Base-by-base conservation (phyloP, 176 grass and related monocot genomes). In the Puccinellia tenuiflora region DNA sequence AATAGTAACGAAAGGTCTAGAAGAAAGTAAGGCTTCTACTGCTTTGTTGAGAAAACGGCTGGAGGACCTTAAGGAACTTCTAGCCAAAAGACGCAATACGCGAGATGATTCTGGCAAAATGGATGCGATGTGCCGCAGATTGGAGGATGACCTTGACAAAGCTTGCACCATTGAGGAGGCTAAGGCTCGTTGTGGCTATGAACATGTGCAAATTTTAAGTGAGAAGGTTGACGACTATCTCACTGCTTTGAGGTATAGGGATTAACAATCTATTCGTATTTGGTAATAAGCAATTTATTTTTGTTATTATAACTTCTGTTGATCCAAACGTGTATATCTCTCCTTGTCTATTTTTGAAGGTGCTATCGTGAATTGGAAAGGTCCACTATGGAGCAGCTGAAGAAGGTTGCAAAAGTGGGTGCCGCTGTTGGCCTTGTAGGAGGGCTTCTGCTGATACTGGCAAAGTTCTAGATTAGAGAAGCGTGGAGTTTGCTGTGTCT, bases 351-450 rank as follows among this genome's bases (percentile, higher is more conserved):
- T 45, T 70, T 70, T 43, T 5, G 39, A 45, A 71, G 68, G 39
- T 12, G 22, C 6, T 71, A 28, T 71, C 22, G 45, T 26, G n/a
- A 71, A 71, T 71, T 71, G 39, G 22, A 71, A 71, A 71, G 39
- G 16, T 71, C 68, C 22, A 71, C 7, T 13, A 62, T 70, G 67
- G 9, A 70, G 37, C 42, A 43, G n/a, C 38, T 71, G 68, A 71
- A 45, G 68, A 71, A 71, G 68, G 68, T 71, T 71, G 68, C 22
- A 71, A 71, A 71, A 43, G 68, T 71, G 68, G 39, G 68, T 71
- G 68, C 68, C 13, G 39, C 68, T 45, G 68, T 43, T 71, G 68
- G 68, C 68, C 68, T 71, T 25, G 24, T 71, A 22, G 68, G 68
- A 71, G 68, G 39, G 22, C 68, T 71, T 71, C 68, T 71, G 12